Base-by-base conservation (phyloP, 805 yeast species). In the Metschnikowia cerradonensis region DNA sequence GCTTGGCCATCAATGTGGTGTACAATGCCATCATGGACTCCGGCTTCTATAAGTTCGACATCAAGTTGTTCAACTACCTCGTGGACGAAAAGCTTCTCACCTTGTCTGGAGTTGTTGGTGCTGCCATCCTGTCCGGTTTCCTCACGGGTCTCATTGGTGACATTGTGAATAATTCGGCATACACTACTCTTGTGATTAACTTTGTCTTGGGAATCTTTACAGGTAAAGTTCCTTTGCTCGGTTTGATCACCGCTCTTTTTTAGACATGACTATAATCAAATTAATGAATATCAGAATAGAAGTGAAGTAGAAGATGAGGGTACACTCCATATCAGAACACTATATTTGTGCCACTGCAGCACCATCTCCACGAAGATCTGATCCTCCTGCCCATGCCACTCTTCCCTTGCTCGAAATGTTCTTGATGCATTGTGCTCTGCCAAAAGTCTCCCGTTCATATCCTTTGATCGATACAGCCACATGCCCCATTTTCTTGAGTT, bases 341-440 rank as follows among this genome's bases (percentile, higher is more conserved):
- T 59, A 76, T 17, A 76, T 51, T 50, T 73, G 68, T 4, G 89
- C 83, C 14, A 78, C 78, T 10, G 92, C 84, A 2, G 86, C 86
- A 6, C 95, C 95, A 64, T 88, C 96, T n/a, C 91, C 95, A 48
- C 96, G 75, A n/a, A 74, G 77, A 57, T 88, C 96, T 49, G 87
- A 80, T 1, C 95, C 96, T 10, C 81, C 95, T 37, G 84, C 71
- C 63, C 80, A 84, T 2, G 83, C 75, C 36, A 77, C 64, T 13
- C 61, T 57, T 2, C 78, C 80, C 23, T 67, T 59, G n/a, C 66
- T 63, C 1, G 72, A 63, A 14, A 69, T 75, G 49, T 73, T 77
- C 60, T 74, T 76, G 51, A 88, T 86, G 45, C 88, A 78, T 64
- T 88, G 96, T 4, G 91, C 92, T 51, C 91, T 70, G 2, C 90